Conservation (phyloP, 2,329 filamentous ascomycete species). For the Akanthomyces uredinophilus region DNA sequence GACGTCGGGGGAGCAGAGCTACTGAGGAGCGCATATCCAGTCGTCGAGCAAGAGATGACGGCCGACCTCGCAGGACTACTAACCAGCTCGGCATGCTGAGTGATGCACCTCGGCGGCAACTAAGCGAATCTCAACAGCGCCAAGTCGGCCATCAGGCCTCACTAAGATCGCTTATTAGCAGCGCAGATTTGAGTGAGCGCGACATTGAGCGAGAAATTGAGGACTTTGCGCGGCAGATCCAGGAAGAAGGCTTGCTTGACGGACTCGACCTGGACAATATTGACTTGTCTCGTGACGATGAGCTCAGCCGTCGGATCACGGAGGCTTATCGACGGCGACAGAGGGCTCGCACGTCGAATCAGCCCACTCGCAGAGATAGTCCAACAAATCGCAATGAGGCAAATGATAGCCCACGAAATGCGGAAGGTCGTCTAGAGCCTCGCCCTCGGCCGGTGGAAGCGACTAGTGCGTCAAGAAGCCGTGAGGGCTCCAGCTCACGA, state of each 20-base stretch:
- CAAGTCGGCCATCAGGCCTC: conserved; percentile 87
- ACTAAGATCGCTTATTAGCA: conserved; percentile 75
- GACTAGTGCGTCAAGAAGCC: conserved; percentile 24
- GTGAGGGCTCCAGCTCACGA: conserved; percentile 40
- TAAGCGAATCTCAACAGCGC: conserved; percentile 45
- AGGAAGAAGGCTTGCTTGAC: conserved; percentile 80
- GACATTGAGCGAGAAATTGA: conserved; percentile 86
- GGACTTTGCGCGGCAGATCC: conserved; percentile 82
- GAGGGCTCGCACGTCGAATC: conserved; percentile 50
- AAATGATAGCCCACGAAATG: not conserved
- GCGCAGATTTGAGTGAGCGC: conserved; percentile 68
- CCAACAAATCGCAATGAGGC: conserved; percentile 17
- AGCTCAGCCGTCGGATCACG: conserved; percentile 84
- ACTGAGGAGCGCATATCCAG: conserved; percentile 25
- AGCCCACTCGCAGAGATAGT: conserved; percentile 26
- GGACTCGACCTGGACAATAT: conserved; percentile 86
- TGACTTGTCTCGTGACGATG: conserved; percentile 77
- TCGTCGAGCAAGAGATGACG: conserved; percentile 30
- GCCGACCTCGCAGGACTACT: conserved; percentile 27
- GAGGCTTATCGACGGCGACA: conserved; percentile 80
- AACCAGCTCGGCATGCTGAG: conserved; percentile 36
- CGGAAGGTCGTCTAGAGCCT: conserved; percentile 18
- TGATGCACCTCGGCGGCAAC: conserved; percentile 28
- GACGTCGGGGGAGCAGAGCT: conserved; percentile 18
- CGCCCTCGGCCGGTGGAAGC: conserved; percentile 25